A percentile compares a stretch with the other conserved stretches of the same genome.
Conservation (phyloP, 768 basidiomycete species). For the Naganishia onofrii region DNA sequence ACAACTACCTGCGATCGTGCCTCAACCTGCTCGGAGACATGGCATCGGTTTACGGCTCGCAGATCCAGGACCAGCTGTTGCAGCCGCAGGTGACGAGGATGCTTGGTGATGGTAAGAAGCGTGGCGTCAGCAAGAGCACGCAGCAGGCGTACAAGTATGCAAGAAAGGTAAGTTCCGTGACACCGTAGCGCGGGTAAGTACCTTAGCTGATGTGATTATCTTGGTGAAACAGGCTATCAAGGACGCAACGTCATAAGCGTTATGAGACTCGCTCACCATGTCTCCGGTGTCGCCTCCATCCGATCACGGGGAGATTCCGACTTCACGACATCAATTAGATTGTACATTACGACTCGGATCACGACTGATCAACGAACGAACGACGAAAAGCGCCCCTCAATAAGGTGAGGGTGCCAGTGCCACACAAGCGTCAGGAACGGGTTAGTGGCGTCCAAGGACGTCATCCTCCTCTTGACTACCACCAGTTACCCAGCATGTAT, state of each 20-base stretch:
- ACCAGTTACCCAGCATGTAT: background rate
- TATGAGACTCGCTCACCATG: no score
- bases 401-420: background rate
- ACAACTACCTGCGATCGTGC: constrained; percentile 68
- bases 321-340: background rate
- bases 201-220: constrained; percentile 3
- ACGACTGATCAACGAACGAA: constrained; percentile 13
- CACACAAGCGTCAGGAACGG: constrained; percentile 5
- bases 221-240: constrained; percentile 29
- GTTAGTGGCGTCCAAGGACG: constrained; percentile 31
- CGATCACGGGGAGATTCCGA: background rate
- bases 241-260: constrained; percentile 31
- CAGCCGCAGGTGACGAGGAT: constrained; percentile 71
- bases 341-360: constrained; percentile 15
- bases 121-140: constrained; percentile 67
- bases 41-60: constrained; percentile 75
- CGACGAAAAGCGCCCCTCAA: constrained; percentile 19
- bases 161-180: constrained; percentile 63
- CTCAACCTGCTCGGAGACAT: constrained; percentile 91
- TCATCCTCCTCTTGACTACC: constrained; percentile 18
- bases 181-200: no score
- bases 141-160: constrained; percentile 92
- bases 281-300: background rate
- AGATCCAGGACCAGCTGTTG: constrained; percentile 75
- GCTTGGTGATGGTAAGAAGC: constrained; percentile 69